These are phyloP conservation scores for Sugiyamaella mastotermitis DNA, from an alignment of 805 yeast genomes.

Conservation along the genomic window DNA sequence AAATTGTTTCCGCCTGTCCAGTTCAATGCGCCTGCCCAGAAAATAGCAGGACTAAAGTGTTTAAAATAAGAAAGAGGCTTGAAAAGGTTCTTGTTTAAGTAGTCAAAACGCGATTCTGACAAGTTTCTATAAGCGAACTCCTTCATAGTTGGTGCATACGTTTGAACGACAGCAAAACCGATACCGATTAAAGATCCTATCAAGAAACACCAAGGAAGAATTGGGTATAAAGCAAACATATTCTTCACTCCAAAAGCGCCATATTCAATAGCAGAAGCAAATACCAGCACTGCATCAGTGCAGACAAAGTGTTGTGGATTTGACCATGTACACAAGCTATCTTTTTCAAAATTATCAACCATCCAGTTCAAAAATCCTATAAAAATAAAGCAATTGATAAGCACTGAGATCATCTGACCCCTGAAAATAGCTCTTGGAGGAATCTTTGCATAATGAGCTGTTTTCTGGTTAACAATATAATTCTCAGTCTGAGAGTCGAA, in stretches of 20 bases:
- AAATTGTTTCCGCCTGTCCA: slow-evolving; percentile 37
- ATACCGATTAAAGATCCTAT: slow-evolving; percentile 37
- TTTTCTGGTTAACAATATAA: slow-evolving; percentile 48
- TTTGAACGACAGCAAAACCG: too few relatives aligned
- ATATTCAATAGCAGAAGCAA: slow-evolving; percentile 48
- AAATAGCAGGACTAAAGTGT: too few relatives aligned
- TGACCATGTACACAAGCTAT: slow-evolving; percentile 42
- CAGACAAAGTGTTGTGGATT: slow-evolving; percentile 33
- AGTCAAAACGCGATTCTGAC: too few relatives aligned
- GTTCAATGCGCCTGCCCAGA: too few relatives aligned
- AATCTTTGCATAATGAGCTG: slow-evolving; percentile 37
- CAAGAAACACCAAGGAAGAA: slow-evolving; percentile 58
- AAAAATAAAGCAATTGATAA: slow-evolving; percentile 17
- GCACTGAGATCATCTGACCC: slow-evolving; percentile 17
- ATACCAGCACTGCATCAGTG: slow-evolving; percentile 36
- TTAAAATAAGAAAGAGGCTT: too few relatives aligned
- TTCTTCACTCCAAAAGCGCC: slow-evolving; percentile 57
- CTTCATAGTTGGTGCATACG: slow-evolving; percentile 3
- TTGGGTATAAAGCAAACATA: slow-evolving; percentile 47
- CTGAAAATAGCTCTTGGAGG: slow-evolving; percentile 37
- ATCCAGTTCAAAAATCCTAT: slow-evolving; percentile 30
- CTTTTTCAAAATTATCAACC: slow-evolving; percentile 28
- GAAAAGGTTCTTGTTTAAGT: too few relatives aligned
- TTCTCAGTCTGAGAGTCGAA: slow-evolving; percentile 58
- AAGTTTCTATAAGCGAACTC: slow-evolving; percentile 1